phyloP scores from a whole-genome alignment of 352 stramenopile species.

The Phytopythium oedochilum region DNA sequence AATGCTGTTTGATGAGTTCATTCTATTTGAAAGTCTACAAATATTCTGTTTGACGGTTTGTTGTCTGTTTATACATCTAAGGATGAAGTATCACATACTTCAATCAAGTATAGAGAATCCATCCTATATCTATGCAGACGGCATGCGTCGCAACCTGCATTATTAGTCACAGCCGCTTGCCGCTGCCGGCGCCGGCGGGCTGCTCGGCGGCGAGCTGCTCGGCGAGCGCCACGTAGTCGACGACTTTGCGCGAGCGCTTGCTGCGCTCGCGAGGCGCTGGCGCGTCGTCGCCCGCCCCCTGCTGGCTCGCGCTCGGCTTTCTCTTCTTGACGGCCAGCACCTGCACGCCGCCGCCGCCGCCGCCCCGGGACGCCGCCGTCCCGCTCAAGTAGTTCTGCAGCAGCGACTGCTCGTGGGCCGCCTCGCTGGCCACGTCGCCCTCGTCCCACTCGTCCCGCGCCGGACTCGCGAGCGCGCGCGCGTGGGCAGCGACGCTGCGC shows the following conservation, averaged over 20 bases:
- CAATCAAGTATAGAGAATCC: too few relatives aligned
- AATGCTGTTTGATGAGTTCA: too few relatives aligned
- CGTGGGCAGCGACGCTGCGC: constrained; percentile 66
- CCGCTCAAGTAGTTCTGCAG: constrained; percentile 43
- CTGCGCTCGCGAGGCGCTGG: constrained; percentile 19
- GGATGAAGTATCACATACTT: too few relatives aligned
- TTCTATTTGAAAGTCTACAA: too few relatives aligned
- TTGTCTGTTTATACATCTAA: too few relatives aligned
- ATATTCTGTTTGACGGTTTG: too few relatives aligned
- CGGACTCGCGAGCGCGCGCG: constrained; percentile 50
- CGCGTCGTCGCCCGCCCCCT: background rate
- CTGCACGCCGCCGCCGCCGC: background rate
- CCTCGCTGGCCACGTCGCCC: constrained; percentile 40
- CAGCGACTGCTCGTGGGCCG: constrained; percentile 37
- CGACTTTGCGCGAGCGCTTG: constrained; percentile 51
- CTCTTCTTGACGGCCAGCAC: constrained; percentile 31
- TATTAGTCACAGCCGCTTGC: too few relatives aligned
- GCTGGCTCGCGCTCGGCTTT: background rate
- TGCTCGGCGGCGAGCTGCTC: constrained; percentile 29
- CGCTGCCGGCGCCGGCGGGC: too few relatives aligned
- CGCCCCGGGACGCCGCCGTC: background rate
- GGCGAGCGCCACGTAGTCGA: constrained; percentile 66
- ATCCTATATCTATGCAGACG: too few relatives aligned
- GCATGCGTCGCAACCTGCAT: too few relatives aligned
- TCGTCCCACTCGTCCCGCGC: constrained; percentile 43